Conservation (phyloP, 78 protist genomes). For the Planoprotostelium fungivorum region DNA sequence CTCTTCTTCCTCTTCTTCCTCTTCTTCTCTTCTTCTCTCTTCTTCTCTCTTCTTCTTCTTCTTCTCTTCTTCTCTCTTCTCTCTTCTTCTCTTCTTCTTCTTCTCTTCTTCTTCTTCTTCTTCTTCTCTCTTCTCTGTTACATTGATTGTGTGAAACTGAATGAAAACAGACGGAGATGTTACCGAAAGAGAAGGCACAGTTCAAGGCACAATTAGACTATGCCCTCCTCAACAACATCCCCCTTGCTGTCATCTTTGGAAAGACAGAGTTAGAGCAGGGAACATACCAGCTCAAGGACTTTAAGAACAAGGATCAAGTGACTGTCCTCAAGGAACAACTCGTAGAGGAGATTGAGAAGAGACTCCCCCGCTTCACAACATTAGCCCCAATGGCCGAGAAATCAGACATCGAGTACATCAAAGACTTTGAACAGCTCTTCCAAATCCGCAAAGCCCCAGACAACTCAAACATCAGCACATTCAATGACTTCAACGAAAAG, state of each 20-base stretch:
- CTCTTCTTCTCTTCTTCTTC: too few relatives aligned
- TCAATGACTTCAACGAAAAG: too few relatives aligned
- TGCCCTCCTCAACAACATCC: conserved; percentile 39
- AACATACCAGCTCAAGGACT: conserved; percentile 41
- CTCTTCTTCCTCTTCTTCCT: background rate
- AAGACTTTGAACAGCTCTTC: too few relatives aligned
- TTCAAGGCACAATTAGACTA: conserved; percentile 45
- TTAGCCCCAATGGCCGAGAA: too few relatives aligned
- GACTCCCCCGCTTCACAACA: too few relatives aligned
- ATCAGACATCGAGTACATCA: too few relatives aligned
- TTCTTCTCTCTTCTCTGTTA: too few relatives aligned
- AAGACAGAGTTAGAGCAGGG: conserved; percentile 59
- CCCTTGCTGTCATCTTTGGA: conserved; percentile 65
- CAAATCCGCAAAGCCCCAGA: too few relatives aligned
- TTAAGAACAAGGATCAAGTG: conserved; percentile 20
- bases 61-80: too few relatives aligned
- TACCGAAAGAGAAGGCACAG: conserved; percentile 59
- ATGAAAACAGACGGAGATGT: conserved; percentile 46
- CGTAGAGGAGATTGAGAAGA: conserved; percentile 15
- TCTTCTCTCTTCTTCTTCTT: background rate
- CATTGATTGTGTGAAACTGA: too few relatives aligned
- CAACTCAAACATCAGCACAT: too few relatives aligned
- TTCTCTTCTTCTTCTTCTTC: too few relatives aligned
- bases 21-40: background rate
- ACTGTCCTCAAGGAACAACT: conserved; percentile 16